phyloP scores from a whole-genome alignment of 345 rosid genomes.

The Citrus sp. region DNA sequence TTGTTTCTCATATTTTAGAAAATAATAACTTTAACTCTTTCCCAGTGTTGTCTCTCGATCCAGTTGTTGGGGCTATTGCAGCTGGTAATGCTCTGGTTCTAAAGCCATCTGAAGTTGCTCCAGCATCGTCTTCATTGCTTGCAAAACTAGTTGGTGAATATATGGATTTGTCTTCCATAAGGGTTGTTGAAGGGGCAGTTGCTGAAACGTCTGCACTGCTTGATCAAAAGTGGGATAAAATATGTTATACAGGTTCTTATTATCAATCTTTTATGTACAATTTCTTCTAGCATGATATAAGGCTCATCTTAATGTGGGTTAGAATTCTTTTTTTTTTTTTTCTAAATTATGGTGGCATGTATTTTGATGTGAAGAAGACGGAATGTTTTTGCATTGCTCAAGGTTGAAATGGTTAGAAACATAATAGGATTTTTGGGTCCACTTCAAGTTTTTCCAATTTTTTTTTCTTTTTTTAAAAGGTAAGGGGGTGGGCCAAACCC shows the following conservation, averaged over 20 bases:
- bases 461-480: neutral
- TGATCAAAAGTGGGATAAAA: conserved; percentile 98
- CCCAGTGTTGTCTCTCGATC: conserved; percentile 86
- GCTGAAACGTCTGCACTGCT: conserved; percentile 70
- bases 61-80: conserved; percentile 89
- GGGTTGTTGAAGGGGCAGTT: conserved; percentile 83
- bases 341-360: neutral
- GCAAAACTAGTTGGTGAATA: conserved; percentile 59
- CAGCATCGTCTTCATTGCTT: conserved; percentile 69
- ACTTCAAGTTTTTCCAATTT: neutral
- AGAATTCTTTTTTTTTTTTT: neutral
- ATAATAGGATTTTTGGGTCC: neutral
- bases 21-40: conserved; percentile 8
- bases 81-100: conserved; percentile 88
- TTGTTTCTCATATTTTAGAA: neutral
- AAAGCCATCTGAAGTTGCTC: conserved; percentile 93
- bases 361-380: neutral
- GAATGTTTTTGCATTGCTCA: neutral
- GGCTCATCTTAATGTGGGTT: neutral
- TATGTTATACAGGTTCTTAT: conserved; percentile 81
- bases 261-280: neutral
- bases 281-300: conserved; percentile 7
- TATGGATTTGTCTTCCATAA: conserved; percentile 63
- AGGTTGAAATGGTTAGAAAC: neutral
- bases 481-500: too few relatives aligned